Evolutionary conservation across 192 early-diverging fungal species (phyloP), one percentile per base, ranked within the genome.

Genomic region (Rhizophagus prolifer): DNA sequence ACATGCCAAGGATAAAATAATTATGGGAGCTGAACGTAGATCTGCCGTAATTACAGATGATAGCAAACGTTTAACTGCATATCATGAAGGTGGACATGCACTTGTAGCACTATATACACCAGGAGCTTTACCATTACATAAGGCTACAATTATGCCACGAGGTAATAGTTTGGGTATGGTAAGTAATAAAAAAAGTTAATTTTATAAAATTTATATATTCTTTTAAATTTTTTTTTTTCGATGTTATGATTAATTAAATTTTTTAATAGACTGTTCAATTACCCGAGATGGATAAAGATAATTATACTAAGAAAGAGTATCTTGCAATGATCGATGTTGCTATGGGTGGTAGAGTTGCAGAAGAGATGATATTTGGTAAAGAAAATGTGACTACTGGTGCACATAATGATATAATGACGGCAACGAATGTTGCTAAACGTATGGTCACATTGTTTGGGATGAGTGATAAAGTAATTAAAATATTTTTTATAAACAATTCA

Each of bases 21-120:
- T 99, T 72, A 99, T 99, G 97, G 98, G 98, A 9, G 91, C 94
- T 21, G 98, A 99, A 85, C 90, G 96, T 79, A 92, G 91, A 76
- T 93, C 92, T 28, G 96, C 96, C 3, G 92, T 98, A 16, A 92
- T 98, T 63, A 95, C 95, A 6, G 93, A 92, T 14, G 91, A 97
- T 66, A 89, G 84, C 78, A 97, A 97, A 79, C 86, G 89, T 25
- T 80, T 95, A 41, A 99, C 97, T 8, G 97, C 98, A 2, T 99
- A 98, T 79, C 98, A 99, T 81, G 98, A 99, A 80, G 97, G 96
- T 54, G 98, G 98, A 0, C 98, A 99, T 82, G 91, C 98, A 0
- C 82, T 99, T 47, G 96, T 97, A 2, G 97, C 97, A 8, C 87
- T 95, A 80, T 95, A 94, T 85, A 98, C 96, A n/a, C 88, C 90